These are phyloP conservation scores for Calocybe indica DNA, from an alignment of 768 basidiomycete genomes.

Conservation along the genomic window DNA sequence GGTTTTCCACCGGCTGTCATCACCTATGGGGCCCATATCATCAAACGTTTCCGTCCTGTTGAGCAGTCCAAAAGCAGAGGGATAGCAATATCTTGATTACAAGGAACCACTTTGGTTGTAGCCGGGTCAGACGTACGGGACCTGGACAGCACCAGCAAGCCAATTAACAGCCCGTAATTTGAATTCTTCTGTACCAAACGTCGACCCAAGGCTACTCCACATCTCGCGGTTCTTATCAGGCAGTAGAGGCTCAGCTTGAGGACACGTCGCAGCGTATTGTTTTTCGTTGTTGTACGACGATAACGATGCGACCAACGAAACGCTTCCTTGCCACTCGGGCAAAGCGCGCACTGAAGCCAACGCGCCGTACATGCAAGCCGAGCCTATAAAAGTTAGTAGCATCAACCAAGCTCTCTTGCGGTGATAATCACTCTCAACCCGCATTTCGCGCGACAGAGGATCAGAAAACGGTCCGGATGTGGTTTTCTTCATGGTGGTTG, in stretches of 20 bases:
- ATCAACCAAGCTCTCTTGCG: too few species aligned
- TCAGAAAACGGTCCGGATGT: too few species aligned
- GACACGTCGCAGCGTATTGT: too few species aligned
- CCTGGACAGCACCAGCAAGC: slow-evolving; percentile 42
- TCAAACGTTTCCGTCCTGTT: slow-evolving; percentile 52
- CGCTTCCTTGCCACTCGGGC: too few species aligned
- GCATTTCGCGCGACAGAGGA: too few species aligned
- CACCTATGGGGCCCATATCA: slow-evolving; percentile 37
- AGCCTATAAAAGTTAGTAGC: too few species aligned
- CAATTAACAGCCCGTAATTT: slow-evolving; percentile 34
- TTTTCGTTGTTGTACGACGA: too few species aligned
- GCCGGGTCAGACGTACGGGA: slow-evolving; percentile 27
- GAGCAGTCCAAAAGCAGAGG: background rate
- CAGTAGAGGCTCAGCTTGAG: slow-evolving; percentile 28
- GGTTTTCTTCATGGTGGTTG: too few species aligned
- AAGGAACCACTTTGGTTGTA: background rate
- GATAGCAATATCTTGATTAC: background rate
- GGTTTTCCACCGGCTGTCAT: slow-evolving; percentile 49
- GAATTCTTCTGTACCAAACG: slow-evolving; percentile 30
- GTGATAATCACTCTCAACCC: too few species aligned
- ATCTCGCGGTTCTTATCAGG: slow-evolving; percentile 34
- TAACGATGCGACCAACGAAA: too few species aligned
- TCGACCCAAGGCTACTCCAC: slow-evolving; percentile 26
- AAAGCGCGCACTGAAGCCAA: too few species aligned
- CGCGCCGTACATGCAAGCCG: too few species aligned